Evolutionary conservation across 306 rosid species (phyloP).

Genomic region (Hippophae gyantsensis): DNA sequence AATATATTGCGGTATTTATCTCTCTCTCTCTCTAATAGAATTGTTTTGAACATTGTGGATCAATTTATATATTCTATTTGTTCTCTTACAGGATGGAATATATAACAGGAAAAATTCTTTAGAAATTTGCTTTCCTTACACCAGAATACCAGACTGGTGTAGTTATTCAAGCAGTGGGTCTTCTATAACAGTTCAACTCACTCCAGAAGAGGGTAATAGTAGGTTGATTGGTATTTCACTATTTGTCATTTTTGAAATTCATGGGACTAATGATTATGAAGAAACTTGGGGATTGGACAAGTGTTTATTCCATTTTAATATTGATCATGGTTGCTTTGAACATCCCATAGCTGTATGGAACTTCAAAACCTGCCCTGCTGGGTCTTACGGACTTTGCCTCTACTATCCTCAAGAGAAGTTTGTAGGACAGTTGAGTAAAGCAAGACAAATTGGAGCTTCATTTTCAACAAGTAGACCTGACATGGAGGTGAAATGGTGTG

Average conservation of each 20-base stretch:
- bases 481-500: conserved; percentile 2
- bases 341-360: background rate
- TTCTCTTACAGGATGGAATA: background rate
- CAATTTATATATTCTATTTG: background rate
- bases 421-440: background rate
- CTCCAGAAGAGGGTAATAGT: background rate
- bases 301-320: background rate
- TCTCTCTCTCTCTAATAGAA: background rate
- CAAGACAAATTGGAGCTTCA: background rate
- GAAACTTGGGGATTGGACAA: background rate
- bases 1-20: conserved; percentile 1
- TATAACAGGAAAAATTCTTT: background rate
- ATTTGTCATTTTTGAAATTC: background rate
- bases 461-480: background rate
- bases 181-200: background rate
- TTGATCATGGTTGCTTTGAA: background rate
- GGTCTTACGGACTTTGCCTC: background rate
- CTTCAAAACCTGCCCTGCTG: background rate
- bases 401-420: background rate
- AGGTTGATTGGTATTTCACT: background rate
- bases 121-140: background rate
- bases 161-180: background rate
- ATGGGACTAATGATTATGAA: background rate
- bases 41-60: background rate
- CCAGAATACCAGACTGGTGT: conserved; percentile 1